Conservation (phyloP, 1,284 basidiomycete genomes). For the Apiotrichum mycotoxinovorans region DNA sequence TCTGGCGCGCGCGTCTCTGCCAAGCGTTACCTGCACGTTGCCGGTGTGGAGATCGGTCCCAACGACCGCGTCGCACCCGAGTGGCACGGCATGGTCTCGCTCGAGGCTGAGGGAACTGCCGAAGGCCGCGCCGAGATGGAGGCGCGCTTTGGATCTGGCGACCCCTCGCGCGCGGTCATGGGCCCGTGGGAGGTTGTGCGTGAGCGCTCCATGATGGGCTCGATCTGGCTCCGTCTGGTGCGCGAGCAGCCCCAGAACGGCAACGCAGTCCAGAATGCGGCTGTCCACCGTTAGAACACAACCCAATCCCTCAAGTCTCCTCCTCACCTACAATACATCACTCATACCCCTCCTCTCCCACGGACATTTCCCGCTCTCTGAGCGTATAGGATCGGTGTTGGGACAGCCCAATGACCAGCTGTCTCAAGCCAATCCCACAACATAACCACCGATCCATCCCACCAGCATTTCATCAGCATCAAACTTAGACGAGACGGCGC, state of each 20-base stretch:
- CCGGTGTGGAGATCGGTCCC: slow-evolving; percentile 41
- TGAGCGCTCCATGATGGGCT: slow-evolving; percentile 47
- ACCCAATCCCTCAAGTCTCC: too few species aligned
- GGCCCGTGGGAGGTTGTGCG: slow-evolving; percentile 48
- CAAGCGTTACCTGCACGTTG: slow-evolving; percentile 50
- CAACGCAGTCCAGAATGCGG: too few species aligned
- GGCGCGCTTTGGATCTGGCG: slow-evolving; percentile 31
- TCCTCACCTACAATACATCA: too few species aligned
- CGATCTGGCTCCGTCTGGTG: slow-evolving; percentile 44
- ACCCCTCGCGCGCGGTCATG: slow-evolving; percentile 23
- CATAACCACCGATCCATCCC: background rate
- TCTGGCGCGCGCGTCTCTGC: slow-evolving; percentile 46
- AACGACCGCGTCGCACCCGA: slow-evolving; percentile 32
- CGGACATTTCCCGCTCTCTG: background rate
- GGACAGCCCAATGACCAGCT: background rate
- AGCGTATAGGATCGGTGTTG: too few species aligned
- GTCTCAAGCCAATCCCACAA: background rate
- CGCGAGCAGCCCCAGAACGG: slow-evolving; percentile 15
- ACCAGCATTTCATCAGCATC: background rate
- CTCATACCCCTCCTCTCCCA: too few species aligned
- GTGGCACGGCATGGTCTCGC: slow-evolving; percentile 47
- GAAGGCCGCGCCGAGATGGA: slow-evolving; percentile 44
- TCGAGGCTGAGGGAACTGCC: slow-evolving; percentile 50
- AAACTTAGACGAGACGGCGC: background rate
- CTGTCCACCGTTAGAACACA: too few species aligned